Percentiles rank a stretch among this genome's conserved stretches.
Evolutionary conservation across 2,329 filamentous ascomycete species (phyloP).

Genomic region (Microdochium trichocladiopsis): DNA sequence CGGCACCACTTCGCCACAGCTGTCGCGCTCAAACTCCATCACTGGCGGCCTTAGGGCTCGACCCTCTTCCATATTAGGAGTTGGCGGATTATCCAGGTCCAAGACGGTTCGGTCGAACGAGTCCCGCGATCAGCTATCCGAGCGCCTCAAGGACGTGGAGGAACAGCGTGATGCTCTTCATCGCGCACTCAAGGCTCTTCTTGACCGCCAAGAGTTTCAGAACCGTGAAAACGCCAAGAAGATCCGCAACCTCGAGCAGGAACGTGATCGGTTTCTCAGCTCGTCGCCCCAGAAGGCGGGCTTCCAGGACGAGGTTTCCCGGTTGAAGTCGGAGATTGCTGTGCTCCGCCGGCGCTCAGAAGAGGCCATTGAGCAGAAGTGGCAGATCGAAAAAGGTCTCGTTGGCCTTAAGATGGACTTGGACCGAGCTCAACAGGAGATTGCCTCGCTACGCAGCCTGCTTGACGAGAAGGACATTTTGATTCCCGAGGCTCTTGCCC

Average conservation of each 20-base stretch:
- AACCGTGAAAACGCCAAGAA: slow-evolving; percentile 78
- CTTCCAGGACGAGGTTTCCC: slow-evolving; percentile 77
- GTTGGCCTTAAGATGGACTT: slow-evolving; percentile 91
- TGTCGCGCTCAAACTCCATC: slow-evolving; percentile 62
- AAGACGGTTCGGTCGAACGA: slow-evolving; percentile 50
- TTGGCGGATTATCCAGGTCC: slow-evolving; percentile 39
- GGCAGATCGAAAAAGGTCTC: slow-evolving; percentile 88
- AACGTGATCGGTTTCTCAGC: slow-evolving; percentile 67
- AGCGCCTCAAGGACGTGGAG: slow-evolving; percentile 86
- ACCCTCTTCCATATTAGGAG: slow-evolving; percentile 29
- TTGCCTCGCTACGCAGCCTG: slow-evolving; percentile 69
- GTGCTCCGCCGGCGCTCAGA: slow-evolving; percentile 80
- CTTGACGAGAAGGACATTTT: slow-evolving; percentile 78
- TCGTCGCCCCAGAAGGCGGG: slow-evolving; percentile 66
- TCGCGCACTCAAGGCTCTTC: slow-evolving; percentile 73
- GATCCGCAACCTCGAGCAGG: slow-evolving; percentile 67
- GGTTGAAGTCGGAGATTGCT: slow-evolving; percentile 77
- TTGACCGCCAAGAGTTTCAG: slow-evolving; percentile 80
- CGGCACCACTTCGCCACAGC: slow-evolving; percentile 32
- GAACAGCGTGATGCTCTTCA: slow-evolving; percentile 90
- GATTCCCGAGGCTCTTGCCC: slow-evolving; percentile 54
- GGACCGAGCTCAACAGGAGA: slow-evolving; percentile 91
- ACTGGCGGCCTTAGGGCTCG: slow-evolving; percentile 28
- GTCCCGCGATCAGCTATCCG: slow-evolving; percentile 62
- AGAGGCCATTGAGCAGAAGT: slow-evolving; percentile 91